Conservation (phyloP, 345 rosid genomes). For the Geranium brycei region DNA sequence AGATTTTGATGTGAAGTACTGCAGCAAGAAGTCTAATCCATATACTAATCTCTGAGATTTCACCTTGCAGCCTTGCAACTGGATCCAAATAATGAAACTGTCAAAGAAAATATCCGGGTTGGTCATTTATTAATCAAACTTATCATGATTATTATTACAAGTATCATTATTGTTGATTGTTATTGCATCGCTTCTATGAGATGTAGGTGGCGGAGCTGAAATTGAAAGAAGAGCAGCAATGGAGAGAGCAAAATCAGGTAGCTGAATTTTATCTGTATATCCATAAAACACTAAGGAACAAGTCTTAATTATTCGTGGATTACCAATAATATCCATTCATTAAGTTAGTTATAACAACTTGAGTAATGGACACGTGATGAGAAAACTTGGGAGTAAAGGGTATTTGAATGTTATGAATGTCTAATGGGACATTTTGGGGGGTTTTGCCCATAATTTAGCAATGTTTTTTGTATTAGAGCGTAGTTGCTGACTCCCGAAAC, state of each 20-base stretch:
- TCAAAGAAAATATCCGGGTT: constrained; percentile 72
- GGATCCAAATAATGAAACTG: constrained; percentile 62
- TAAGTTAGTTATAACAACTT: too few relatives aligned
- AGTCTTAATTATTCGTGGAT: background rate
- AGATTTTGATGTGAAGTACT: background rate
- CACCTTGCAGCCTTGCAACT: constrained; percentile 53
- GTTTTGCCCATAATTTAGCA: too few relatives aligned
- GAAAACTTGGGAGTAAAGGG: too few relatives aligned
- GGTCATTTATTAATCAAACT: constrained; percentile 9
- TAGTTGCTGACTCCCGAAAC: too few relatives aligned
- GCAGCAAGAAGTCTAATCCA: background rate
- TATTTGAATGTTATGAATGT: too few relatives aligned
- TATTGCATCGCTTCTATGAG: constrained; percentile 10
- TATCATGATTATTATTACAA: background rate
- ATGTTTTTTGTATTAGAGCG: too few relatives aligned
- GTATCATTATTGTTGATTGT: background rate
- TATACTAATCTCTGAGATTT: constrained; percentile 6
- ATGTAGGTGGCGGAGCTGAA: constrained; percentile 60
- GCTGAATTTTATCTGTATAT: constrained; percentile 3
- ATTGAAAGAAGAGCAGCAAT: constrained; percentile 42
- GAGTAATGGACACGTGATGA: too few relatives aligned
- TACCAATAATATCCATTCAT: too few relatives aligned
- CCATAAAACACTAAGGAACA: background rate
- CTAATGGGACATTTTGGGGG: too few relatives aligned
- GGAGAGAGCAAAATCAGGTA: constrained; percentile 45